Percentiles rank a stretch among this genome's conserved stretches.
These are phyloP conservation scores for Athelia psychrophila DNA, from an alignment of 1,284 basidiomycete genomes.

Conservation along the genomic window DNA sequence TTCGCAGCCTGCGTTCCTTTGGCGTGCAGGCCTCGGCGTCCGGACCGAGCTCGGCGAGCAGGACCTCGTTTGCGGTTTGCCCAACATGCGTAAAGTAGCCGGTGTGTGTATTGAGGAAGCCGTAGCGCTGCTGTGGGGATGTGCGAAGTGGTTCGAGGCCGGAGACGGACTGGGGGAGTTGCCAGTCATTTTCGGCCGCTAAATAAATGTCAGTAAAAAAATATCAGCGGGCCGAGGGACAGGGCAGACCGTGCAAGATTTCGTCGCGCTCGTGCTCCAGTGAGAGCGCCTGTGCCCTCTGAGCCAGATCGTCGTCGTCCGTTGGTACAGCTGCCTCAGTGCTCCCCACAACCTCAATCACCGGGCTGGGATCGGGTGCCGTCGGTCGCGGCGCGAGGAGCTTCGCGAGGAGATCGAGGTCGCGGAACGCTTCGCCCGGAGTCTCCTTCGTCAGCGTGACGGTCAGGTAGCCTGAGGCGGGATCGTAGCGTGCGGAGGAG, in stretches of 20 bases:
- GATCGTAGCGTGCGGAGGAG: conserved; percentile 71
- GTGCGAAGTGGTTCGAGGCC: conserved; percentile 36
- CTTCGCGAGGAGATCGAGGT: conserved; percentile 74
- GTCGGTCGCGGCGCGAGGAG: conserved; percentile 64
- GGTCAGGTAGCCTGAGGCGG: conserved; percentile 66
- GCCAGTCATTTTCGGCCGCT: conserved; percentile 80
- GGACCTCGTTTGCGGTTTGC: conserved; percentile 72
- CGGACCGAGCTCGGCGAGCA: conserved; percentile 61
- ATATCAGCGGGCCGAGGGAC: neutral
- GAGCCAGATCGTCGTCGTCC: conserved; percentile 39
- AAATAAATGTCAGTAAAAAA: conserved; percentile 9
- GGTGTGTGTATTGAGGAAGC: conserved; percentile 69
- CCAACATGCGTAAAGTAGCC: conserved; percentile 70
- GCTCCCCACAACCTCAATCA: conserved; percentile 60
- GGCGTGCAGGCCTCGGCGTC: conserved; percentile 51
- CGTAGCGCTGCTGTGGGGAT: conserved; percentile 52
- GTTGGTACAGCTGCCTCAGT: neutral
- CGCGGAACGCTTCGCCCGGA: conserved; percentile 64
- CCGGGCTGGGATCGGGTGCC: conserved; percentile 33
- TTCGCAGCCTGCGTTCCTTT: conserved; percentile 44
- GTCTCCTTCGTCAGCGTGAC: conserved; percentile 66
- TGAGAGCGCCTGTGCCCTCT: conserved; percentile 36
- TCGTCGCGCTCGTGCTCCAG: conserved; percentile 47
- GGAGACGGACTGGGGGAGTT: conserved; percentile 59
- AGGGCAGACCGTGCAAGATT: conserved; percentile 52